Evolutionary conservation across 1,284 basidiomycete species (phyloP).

Genomic region (Moesziomyces antarcticus): DNA sequence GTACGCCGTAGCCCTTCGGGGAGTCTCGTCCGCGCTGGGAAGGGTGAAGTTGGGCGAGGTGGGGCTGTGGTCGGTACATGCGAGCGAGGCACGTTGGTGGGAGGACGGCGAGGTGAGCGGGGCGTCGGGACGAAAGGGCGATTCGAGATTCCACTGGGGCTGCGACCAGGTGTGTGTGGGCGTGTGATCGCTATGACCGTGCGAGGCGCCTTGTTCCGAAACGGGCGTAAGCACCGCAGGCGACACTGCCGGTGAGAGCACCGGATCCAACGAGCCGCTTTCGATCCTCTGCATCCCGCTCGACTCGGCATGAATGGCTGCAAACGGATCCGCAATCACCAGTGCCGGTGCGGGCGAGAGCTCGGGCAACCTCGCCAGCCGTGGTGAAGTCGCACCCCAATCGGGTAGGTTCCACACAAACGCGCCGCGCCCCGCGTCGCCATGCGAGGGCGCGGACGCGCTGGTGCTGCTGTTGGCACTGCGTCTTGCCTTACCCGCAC

Average conservation of each 20-base stretch:
- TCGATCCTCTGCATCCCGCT: conserved; percentile 21
- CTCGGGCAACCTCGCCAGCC: conserved; percentile 5
- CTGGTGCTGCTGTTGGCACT: conserved; percentile 9
- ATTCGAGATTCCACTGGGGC: conserved; percentile 20
- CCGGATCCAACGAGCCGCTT: conserved; percentile 28
- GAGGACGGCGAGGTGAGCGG: not conserved
- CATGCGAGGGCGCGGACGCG: too few relatives aligned
- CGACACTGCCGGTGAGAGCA: conserved; percentile 4
- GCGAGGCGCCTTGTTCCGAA: conserved; percentile 1
- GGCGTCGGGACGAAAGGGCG: conserved; percentile 20
- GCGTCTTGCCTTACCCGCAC: conserved; percentile 3
- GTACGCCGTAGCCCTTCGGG: conserved; percentile 17
- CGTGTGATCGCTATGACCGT: conserved; percentile 1
- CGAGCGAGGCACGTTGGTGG: not conserved
- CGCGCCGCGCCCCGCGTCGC: not conserved
- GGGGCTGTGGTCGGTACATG: conserved; percentile 11
- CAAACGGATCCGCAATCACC: conserved; percentile 33
- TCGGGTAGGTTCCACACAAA: conserved; percentile 29
- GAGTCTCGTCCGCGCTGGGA: not conserved
- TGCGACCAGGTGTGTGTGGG: not conserved
- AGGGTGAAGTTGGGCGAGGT: conserved; percentile 21
- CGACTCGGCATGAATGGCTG: not conserved
- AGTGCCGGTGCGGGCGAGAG: conserved; percentile 19
- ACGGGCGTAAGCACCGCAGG: not conserved
- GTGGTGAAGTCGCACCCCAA: not conserved